These are phyloP conservation scores for Carnegiea gigantea DNA, from an alignment of 179 eudicot genomes.

Conservation along the genomic window DNA sequence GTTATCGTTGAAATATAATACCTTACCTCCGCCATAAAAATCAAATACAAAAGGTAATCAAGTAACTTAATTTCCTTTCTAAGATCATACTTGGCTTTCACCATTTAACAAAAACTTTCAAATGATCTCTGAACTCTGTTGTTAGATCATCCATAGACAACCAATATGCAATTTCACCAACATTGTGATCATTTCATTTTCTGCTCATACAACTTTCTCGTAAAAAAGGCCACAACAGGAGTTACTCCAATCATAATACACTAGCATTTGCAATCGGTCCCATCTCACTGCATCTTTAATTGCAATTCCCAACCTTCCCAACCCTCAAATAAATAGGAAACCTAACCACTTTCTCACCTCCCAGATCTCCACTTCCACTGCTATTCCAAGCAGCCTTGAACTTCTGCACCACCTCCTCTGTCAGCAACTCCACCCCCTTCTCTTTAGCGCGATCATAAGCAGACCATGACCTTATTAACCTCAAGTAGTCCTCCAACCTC, in stretches of 20 bases:
- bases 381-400: constrained; percentile 57
- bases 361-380: constrained; percentile 32
- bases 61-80: background rate
- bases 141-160: too few species aligned
- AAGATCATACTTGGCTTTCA: background rate
- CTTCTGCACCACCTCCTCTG: constrained; percentile 45
- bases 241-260: background rate
- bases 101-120: too few species aligned
- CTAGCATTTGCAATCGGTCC: background rate
- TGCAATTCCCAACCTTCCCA: constrained; percentile 50
- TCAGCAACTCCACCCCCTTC: constrained; percentile 70
- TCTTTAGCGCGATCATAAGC: constrained; percentile 69
- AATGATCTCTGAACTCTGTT: too few species aligned
- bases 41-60: too few species aligned
- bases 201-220: too few species aligned
- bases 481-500: constrained; percentile 57
- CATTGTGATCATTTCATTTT: too few species aligned
- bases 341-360: constrained; percentile 39
- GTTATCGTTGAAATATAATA: background rate
- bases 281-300: too few species aligned
- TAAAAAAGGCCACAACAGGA: background rate
- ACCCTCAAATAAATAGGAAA: constrained; percentile 74
- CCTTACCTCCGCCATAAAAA: too few species aligned
- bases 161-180: too few species aligned
- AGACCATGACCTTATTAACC: constrained; percentile 72